Base-by-base conservation (phyloP, 2,329 filamentous ascomycete genomes). In the Penicillium sp. region DNA sequence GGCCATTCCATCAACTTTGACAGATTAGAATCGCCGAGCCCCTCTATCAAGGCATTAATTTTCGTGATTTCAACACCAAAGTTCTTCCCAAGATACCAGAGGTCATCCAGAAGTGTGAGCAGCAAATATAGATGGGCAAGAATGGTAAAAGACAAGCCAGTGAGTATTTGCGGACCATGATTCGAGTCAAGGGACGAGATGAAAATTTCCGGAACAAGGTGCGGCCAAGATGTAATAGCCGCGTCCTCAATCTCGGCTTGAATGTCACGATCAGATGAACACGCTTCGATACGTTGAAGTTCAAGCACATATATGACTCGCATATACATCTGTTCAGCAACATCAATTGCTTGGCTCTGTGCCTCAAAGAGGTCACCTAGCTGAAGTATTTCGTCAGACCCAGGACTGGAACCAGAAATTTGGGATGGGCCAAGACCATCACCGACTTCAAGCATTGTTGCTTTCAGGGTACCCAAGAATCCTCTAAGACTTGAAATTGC, bases 231-330 rank as follows among this genome's bases (percentile, higher is more conserved):
- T 9, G 48, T 19, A 24, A 65, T 26, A 3, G 61, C 63, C 2
- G 61, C 49, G 1, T 66, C 65, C 56, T 66, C 65, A 0, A 67
- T 19, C 10, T 66, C 63, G 3, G 29, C 21, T 22, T 64, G 59
- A 19, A 63, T 22, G 7, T 66, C 63, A 0, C 45, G 52, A 19
- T 57, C 24, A 1, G 52, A 49, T 1, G 58, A 39, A n/a, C n/a
- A 11, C 13, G 13, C 10, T 8, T 56, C 55, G 21, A 60, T 53
- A 2, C 13, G 11, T 10, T 57, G 22, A 6, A 66, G 51, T 3
- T 57, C 59, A 6, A 63, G 22, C 3, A 60, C 51, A 45, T 63
- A 56, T 5, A 66, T 44, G 14, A 59, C 54, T 10, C 65, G 54
- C 63, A 59, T 54, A 35, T 60, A 58, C 26, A 57, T 51, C 5